Conservation (phyloP, 1,139 yeast genomes). For the Pichia sp. region DNA sequence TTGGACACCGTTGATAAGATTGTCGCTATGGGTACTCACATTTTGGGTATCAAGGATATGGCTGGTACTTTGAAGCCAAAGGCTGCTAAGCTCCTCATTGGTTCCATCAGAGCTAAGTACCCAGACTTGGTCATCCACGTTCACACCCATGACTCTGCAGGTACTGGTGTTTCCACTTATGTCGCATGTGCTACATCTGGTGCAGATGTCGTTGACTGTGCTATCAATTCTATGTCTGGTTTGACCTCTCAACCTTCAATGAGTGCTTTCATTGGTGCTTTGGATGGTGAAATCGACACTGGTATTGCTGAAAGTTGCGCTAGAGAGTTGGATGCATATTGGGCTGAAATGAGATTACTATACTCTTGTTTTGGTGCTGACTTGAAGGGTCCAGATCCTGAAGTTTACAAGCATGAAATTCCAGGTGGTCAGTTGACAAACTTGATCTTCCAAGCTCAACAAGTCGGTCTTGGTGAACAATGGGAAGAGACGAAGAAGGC, state of each 20-base stretch:
- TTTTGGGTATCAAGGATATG: conserved; percentile 98
- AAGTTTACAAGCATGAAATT: conserved; percentile 94
- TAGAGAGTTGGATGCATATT: conserved; percentile 82
- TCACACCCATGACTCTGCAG: conserved; percentile 99
- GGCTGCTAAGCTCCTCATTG: conserved; percentile 78
- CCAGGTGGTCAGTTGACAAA: conserved; percentile 99
- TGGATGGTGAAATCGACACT: conserved; percentile 79
- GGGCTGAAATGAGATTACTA: conserved; percentile 98
- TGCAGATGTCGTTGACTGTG: conserved; percentile 97
- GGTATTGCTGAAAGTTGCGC: conserved; percentile 63
- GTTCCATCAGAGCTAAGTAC: conserved; percentile 74
- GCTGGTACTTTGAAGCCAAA: conserved; percentile 97
- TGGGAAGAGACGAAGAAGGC: conserved; percentile 96
- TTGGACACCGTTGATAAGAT: conserved; percentile 72
- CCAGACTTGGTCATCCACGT: conserved; percentile 97
- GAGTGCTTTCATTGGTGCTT: conserved; percentile 84
- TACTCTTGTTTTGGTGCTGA: conserved; percentile 98
- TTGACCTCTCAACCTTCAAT: conserved; percentile 98
- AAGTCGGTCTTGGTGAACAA: conserved; percentile 92
- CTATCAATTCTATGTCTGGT: conserved; percentile 96
- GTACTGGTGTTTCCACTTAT: conserved; percentile 98
- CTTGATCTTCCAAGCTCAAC: conserved; percentile 97
- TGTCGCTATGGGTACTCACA: conserved; percentile 92
- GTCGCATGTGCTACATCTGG: conserved; percentile 92
- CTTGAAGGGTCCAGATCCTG: conserved; percentile 99